Percentiles rank a stretch among this genome's conserved stretches.
Conservation (phyloP, 2,329 filamentous ascomycete species). For the Ascochyta pisi region DNA sequence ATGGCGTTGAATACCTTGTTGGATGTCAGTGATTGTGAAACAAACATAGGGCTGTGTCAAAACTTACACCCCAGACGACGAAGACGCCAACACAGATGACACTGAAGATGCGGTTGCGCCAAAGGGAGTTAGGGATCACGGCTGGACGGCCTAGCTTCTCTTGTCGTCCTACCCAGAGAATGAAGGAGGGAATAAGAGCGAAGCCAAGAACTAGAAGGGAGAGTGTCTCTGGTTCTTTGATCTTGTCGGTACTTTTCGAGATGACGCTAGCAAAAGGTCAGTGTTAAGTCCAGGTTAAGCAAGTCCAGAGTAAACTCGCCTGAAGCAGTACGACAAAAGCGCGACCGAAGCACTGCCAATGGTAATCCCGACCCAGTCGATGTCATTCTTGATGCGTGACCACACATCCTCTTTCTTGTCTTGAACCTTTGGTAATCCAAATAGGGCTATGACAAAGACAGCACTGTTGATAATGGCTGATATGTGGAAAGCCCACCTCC, state of each 20-base stretch:
- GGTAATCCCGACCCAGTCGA: slow-evolving; percentile 62
- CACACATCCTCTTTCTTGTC: slow-evolving; percentile 34
- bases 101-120: slow-evolving; percentile 65
- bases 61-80: slow-evolving; percentile 39
- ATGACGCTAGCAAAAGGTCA: slow-evolving; percentile 34
- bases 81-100: slow-evolving; percentile 59
- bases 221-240: slow-evolving; percentile 55
- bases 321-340: slow-evolving; percentile 62
- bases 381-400: slow-evolving; percentile 50
- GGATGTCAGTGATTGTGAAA: background rate
- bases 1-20: slow-evolving; percentile 32
- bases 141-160: slow-evolving; percentile 57
- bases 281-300: background rate
- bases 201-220: slow-evolving; percentile 55
- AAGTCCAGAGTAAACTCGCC: slow-evolving; percentile 48
- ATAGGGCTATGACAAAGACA: slow-evolving; percentile 50
- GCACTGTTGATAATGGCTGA: slow-evolving; percentile 53
- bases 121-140: slow-evolving; percentile 68
- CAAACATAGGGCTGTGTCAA: background rate
- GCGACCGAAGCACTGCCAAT: slow-evolving; percentile 57
- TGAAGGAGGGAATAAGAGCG: slow-evolving; percentile 57
- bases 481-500: slow-evolving; percentile 61
- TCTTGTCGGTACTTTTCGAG: slow-evolving; percentile 50
- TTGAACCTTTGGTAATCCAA: slow-evolving; percentile 45
- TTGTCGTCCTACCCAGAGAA: slow-evolving; percentile 61